These are phyloP conservation scores for Echria macrotheca DNA, from an alignment of 495 filamentous ascomycete species.

Conservation along the genomic window DNA sequence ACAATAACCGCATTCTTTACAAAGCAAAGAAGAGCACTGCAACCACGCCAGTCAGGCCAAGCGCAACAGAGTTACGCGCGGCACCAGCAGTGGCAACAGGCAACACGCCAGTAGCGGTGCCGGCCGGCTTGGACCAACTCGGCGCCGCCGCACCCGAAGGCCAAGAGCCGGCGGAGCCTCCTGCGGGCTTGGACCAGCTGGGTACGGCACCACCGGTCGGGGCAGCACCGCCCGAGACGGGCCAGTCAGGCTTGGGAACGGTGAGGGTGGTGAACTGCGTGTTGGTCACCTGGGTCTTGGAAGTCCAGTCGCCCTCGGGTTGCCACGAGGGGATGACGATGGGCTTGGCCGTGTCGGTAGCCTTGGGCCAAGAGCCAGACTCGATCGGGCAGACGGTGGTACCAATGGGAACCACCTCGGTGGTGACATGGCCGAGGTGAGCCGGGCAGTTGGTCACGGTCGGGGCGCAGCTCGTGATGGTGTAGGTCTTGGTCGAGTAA, in stretches of 20 bases:
- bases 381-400: constrained; percentile 34
- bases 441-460: constrained; percentile 54
- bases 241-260: constrained; percentile 14
- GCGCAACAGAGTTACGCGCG: constrained; percentile 20
- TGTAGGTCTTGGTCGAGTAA: constrained; percentile 49
- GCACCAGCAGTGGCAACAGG: constrained; percentile 24
- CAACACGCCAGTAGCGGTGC: neutral
- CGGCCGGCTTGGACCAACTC: neutral
- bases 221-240: neutral
- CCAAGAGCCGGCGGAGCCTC: neutral
- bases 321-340: constrained; percentile 6
- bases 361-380: constrained; percentile 7
- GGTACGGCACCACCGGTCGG: neutral
- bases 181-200: too few species aligned
- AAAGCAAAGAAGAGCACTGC: constrained; percentile 22
- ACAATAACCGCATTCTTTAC: too few species aligned
- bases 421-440: constrained; percentile 36
- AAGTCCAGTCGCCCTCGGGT: constrained; percentile 5
- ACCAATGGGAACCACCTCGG: constrained; percentile 31
- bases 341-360: neutral
- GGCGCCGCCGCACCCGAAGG: neutral
- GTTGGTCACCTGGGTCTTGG: constrained; percentile 7
- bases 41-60: constrained; percentile 20
- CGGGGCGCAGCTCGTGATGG: constrained; percentile 52
- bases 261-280: constrained; percentile 24